Evolutionary conservation across 345 rosid species (phyloP).

Genomic region (Xanthoceras sorbifolium): DNA sequence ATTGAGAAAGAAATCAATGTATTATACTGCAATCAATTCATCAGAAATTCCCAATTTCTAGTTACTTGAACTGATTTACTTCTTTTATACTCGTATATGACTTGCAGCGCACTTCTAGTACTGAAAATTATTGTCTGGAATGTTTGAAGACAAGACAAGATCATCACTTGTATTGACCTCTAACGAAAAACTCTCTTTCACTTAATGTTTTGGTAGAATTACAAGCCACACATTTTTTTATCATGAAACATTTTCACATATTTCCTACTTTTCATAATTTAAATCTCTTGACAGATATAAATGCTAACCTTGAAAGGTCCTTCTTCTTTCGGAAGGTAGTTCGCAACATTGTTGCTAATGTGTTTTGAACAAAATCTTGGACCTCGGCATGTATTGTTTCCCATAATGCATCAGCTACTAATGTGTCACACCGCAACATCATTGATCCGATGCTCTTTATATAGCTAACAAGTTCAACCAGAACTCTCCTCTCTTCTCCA

Average conservation of each 20-base stretch:
- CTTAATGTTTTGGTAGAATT: background rate
- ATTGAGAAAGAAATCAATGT: background rate
- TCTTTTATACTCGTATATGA: background rate
- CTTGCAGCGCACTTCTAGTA: background rate
- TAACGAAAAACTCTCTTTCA: background rate
- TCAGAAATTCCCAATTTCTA: background rate
- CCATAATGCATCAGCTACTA: slow-evolving; percentile 98
- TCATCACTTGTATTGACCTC: background rate
- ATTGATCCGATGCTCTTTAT: slow-evolving; percentile 90
- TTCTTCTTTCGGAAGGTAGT: slow-evolving; percentile 96
- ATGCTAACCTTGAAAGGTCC: slow-evolving; percentile 78
- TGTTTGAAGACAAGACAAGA: background rate
- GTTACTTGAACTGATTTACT: background rate
- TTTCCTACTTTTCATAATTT: background rate
- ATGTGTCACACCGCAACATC: slow-evolving; percentile 90
- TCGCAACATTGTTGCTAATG: slow-evolving; percentile 89
- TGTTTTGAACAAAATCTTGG: slow-evolving; percentile 98
- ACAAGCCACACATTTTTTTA: background rate
- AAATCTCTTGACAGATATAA: slow-evolving; percentile 14
- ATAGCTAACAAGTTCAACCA: slow-evolving; percentile 91
- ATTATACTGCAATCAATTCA: background rate
- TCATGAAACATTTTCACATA: background rate
- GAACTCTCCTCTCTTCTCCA: slow-evolving; percentile 89
- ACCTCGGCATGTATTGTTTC: slow-evolving; percentile 98
- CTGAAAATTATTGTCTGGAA: background rate